Percentiles rank a stretch among this genome's conserved stretches.
phyloP scores from a whole-genome alignment of 768 basidiomycete species.

The Zangia roseola region DNA sequence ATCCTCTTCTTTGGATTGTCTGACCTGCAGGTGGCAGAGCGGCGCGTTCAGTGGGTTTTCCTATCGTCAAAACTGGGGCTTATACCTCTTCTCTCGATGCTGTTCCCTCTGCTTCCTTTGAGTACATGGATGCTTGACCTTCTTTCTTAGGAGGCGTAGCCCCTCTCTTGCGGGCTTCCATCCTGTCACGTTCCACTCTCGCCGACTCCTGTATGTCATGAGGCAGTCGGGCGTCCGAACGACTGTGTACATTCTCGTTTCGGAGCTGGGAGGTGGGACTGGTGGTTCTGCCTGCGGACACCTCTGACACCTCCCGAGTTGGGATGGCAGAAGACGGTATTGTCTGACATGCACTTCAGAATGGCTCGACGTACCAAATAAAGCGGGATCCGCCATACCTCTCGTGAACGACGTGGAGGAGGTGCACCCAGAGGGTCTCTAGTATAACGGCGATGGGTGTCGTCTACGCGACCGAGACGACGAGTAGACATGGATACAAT shows the following conservation, averaged over 20 bases:
- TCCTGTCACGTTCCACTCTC: neutral
- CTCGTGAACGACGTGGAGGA: neutral
- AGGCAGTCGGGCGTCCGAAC: neutral
- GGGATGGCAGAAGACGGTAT: neutral
- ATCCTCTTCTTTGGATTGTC: neutral
- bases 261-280: neutral
- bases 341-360: conserved; percentile 1
- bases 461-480: neutral
- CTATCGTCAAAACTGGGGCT: too few relatives aligned
- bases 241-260: neutral
- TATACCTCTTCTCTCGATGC: conserved; percentile 8
- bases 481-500: conserved; percentile 7
- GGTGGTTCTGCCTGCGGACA: neutral
- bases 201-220: neutral
- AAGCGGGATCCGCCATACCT: conserved; percentile 8
- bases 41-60: neutral
- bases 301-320: neutral
- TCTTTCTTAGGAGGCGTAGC: neutral
- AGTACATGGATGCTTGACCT: neutral
- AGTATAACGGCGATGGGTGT: neutral
- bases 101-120: neutral
- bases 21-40: neutral
- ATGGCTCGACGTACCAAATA: too few relatives aligned
- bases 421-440: neutral
- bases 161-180: neutral